phyloP scores from a whole-genome alignment of 345 rosid species.

The Diplotaxis tenuifolia region DNA sequence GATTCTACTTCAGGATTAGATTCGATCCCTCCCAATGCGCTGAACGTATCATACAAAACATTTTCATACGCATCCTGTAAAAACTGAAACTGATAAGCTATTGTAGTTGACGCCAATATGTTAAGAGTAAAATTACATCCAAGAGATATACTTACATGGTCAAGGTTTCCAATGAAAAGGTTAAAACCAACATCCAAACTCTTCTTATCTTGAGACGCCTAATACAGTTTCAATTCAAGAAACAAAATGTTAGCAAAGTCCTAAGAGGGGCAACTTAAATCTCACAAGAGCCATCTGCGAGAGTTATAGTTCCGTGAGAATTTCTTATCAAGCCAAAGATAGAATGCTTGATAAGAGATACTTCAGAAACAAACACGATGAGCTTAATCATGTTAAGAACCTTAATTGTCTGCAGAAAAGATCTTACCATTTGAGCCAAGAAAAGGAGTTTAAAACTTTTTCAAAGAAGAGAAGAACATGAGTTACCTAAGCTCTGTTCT shows the following conservation, averaged over 20 bases:
- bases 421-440: not conserved
- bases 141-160: slow-evolving; percentile 59
- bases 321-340: not conserved
- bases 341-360: too few relatives aligned
- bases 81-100: slow-evolving; percentile 8
- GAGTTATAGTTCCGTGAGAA: not conserved
- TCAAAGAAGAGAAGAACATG: not conserved
- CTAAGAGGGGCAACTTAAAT: not conserved
- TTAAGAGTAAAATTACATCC: not conserved
- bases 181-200: slow-evolving; percentile 97
- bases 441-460: not conserved
- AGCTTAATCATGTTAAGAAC: slow-evolving; percentile 98
- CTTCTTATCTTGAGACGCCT: slow-evolving; percentile 99
- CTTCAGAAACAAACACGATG: not conserved
- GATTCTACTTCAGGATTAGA: slow-evolving; percentile 80
- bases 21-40: slow-evolving; percentile 94
- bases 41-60: slow-evolving; percentile 88
- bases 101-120: not conserved
- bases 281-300: not conserved
- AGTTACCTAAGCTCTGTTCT: too few relatives aligned
- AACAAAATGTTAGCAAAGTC: not conserved
- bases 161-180: slow-evolving; percentile 95
- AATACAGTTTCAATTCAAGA: slow-evolving; percentile 17
- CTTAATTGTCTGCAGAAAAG: slow-evolving; percentile 66
- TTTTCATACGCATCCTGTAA: slow-evolving; percentile 95